These are phyloP conservation scores for Puccinellia tenuiflora DNA, from an alignment of 176 grass and related monocot species.

Conservation along the genomic window DNA sequence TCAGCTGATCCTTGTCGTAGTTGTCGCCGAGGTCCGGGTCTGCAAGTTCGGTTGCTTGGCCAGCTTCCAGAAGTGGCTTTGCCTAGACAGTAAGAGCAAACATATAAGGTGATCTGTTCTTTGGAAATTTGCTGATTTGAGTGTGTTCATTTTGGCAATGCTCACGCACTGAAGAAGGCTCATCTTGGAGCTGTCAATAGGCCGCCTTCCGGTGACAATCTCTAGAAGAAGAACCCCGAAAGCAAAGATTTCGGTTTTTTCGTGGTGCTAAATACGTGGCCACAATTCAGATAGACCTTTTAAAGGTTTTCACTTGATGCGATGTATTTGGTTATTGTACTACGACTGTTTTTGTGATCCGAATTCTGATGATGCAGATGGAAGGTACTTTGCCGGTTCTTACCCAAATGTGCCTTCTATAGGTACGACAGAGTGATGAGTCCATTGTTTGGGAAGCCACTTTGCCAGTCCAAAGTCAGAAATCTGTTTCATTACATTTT, in stretches of 20 bases:
- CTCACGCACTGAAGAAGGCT: constrained; percentile 83
- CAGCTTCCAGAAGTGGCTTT: constrained; percentile 81
- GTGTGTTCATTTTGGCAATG: not conserved
- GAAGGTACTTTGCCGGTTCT: not conserved
- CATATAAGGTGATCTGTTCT: not conserved
- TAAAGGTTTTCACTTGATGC: not conserved
- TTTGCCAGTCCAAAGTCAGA: constrained; percentile 93
- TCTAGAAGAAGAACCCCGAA: constrained; percentile 77
- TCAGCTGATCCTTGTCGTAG: constrained; percentile 69
- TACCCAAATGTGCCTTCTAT: constrained; percentile 98
- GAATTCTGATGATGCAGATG: not conserved
- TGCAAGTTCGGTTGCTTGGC: constrained; percentile 59
- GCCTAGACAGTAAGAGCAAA: constrained; percentile 35
- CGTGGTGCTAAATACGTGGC: constrained; percentile 89
- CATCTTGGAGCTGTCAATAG: constrained; percentile 82
- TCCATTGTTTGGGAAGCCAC: constrained; percentile 97
- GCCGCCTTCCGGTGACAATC: constrained; percentile 75
- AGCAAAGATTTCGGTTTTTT: constrained; percentile 87
- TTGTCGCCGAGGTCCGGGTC: constrained; percentile 56
- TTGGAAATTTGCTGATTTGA: not conserved
- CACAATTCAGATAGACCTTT: not conserved
- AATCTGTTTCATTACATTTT: constrained; percentile 55
- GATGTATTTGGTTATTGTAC: not conserved
- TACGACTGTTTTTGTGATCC: not conserved
- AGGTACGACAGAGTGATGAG: constrained; percentile 85